Percentiles rank a stretch among this genome's conserved stretches.
Evolutionary conservation across 2,329 filamentous ascomycete genomes (phyloP).

Genomic region (Botrytis deweyae): DNA sequence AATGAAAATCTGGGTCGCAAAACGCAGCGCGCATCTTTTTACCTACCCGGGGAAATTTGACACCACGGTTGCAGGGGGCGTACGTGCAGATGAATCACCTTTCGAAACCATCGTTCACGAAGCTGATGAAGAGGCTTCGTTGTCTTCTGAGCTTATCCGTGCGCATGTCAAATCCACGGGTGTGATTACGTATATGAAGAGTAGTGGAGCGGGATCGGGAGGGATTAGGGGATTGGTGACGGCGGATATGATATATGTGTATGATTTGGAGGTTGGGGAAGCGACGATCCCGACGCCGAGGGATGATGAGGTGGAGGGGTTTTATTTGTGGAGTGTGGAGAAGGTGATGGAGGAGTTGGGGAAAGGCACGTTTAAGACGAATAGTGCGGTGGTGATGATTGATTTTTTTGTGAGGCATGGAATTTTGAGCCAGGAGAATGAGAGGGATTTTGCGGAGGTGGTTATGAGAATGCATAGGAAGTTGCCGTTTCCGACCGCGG

Average conservation of each 20-base stretch:
- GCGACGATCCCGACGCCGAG: constrained; percentile 63
- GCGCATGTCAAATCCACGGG: constrained; percentile 52
- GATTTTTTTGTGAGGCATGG: constrained; percentile 82
- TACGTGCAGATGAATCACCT: constrained; percentile 63
- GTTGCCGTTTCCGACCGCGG: constrained; percentile 16
- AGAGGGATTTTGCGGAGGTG: constrained; percentile 41
- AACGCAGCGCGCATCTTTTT: constrained; percentile 62
- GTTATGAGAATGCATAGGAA: constrained; percentile 17
- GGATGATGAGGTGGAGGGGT: constrained; percentile 77
- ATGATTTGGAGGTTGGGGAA: constrained; percentile 65
- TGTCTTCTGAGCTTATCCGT: constrained; percentile 58
- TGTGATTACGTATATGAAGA: constrained; percentile 60
- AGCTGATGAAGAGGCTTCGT: constrained; percentile 68
- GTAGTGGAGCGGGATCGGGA: constrained; percentile 54
- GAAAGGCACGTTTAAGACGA: constrained; percentile 77
- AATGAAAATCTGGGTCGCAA: constrained; percentile 69
- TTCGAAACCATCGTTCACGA: constrained; percentile 69
- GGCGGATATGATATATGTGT: constrained; percentile 71
- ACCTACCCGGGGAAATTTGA: constrained; percentile 75
- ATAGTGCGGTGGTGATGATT: constrained; percentile 73
- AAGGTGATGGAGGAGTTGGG: constrained; percentile 61
- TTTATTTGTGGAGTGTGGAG: constrained; percentile 62
- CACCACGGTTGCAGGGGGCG: constrained; percentile 76
- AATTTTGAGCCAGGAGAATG: constrained; percentile 68
- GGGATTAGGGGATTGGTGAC: constrained; percentile 55